phyloP scores from a whole-genome alignment of 2,329 filamentous ascomycete genomes.

The Claviceps purpurea region DNA sequence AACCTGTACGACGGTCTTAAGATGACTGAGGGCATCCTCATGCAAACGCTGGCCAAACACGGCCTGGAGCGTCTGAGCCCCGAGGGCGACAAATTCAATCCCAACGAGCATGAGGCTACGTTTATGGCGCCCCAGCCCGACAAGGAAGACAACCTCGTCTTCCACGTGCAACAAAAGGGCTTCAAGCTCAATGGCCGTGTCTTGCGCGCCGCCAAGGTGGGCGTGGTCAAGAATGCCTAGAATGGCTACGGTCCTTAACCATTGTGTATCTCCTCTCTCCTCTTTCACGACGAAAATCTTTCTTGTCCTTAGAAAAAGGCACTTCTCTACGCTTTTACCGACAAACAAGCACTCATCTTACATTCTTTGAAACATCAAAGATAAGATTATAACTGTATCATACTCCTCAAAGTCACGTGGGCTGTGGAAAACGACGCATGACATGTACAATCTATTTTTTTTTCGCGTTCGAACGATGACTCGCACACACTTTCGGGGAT shows the following conservation, averaged over 20 bases:
- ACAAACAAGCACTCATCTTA: neutral
- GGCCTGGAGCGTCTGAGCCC: constrained; percentile 85
- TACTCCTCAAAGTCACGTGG: neutral
- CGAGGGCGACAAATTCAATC: constrained; percentile 77
- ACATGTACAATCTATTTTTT: constrained; percentile 10
- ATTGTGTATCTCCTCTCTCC: neutral
- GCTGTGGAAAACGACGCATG: constrained; percentile 3
- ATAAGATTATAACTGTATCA: constrained; percentile 3
- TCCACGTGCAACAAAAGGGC: constrained; percentile 89
- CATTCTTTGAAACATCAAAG: neutral
- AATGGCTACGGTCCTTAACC: neutral
- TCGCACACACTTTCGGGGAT: constrained; percentile 12
- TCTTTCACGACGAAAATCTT: neutral
- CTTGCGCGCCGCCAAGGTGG: constrained; percentile 85
- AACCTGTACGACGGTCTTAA: constrained; percentile 80
- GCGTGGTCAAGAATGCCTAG: constrained; percentile 74
- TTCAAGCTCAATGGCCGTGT: constrained; percentile 87
- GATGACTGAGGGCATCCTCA: constrained; percentile 86
- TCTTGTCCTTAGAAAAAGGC: too few species aligned
- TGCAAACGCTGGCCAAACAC: constrained; percentile 84
- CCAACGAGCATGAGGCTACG: constrained; percentile 90
- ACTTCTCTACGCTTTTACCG: neutral
- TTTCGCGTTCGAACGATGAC: neutral
- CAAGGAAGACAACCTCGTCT: constrained; percentile 83
- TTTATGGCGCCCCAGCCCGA: constrained; percentile 82